phyloP scores from a whole-genome alignment of 148 eudicot genomes.

The Gaultheria prostrata region DNA sequence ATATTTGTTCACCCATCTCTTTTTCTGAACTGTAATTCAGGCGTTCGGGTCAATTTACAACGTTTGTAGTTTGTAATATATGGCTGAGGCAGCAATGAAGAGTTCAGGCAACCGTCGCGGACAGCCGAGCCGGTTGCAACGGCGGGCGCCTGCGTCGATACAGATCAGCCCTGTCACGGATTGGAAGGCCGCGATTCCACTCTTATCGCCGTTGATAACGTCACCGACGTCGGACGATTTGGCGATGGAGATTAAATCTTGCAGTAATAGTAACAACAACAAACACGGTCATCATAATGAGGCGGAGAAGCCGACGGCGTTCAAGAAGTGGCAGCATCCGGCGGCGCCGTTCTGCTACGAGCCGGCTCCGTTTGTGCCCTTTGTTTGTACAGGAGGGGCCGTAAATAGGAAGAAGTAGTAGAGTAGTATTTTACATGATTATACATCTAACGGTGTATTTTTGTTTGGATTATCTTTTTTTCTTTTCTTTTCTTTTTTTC shows the following conservation, averaged over 20 bases:
- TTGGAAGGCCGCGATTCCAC: conserved; percentile 73
- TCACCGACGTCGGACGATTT: conserved; percentile 42
- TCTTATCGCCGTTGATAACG: conserved; percentile 53
- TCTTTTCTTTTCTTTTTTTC: not conserved
- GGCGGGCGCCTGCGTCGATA: conserved; percentile 64
- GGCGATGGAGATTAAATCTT: conserved; percentile 28
- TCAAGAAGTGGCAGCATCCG: conserved; percentile 43
- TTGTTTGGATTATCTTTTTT: not conserved
- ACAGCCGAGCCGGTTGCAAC: conserved; percentile 47
- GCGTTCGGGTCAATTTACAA: not conserved
- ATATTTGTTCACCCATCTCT: not conserved
- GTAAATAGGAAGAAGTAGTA: not conserved
- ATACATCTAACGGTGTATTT: not conserved
- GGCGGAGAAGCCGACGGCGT: conserved; percentile 24
- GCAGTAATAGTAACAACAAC: not conserved
- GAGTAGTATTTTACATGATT: not conserved
- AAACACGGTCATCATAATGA: conserved; percentile 20
- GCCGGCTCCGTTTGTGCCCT: conserved; percentile 16
- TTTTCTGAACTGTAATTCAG: too few species aligned
- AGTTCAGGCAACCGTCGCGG: conserved; percentile 22
- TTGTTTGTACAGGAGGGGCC: conserved; percentile 3
- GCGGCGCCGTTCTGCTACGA: conserved; percentile 46
- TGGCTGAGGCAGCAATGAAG: conserved; percentile 30
- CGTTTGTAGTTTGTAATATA: conserved; percentile 16
- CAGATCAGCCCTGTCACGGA: conserved; percentile 47